Base-by-base conservation (phyloP, 768 basidiomycete species). In the Boletus pseudopeckii region DNA sequence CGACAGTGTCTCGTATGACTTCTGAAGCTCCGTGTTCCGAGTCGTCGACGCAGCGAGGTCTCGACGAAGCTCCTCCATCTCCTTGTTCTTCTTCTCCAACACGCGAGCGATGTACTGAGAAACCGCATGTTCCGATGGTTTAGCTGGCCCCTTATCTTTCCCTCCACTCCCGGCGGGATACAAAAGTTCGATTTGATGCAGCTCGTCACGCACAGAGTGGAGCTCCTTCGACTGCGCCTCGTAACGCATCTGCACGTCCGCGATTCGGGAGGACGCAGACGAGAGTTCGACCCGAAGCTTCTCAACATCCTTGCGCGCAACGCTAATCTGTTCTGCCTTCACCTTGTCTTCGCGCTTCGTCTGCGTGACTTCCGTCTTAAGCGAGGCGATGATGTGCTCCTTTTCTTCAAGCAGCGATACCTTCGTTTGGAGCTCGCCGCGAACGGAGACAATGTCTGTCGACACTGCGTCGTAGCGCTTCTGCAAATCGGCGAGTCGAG, bases 21-120 rank as follows among this genome's bases (percentile, higher is more conserved):
- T 53, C 39, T 54, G 48, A 34, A 58, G 45, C 37, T 48, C 48
- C 2, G 26, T 24, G 8, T 53, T 47, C 41, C 45, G 52, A 41
- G 56, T 33, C 14, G 48, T 54, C 13, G 45, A 28, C 2, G 2
- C 11, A 1, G 14, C 28, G 18, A 59, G 38, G 24, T 44, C 41
- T 11, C 6, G 33, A 33, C 52, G 45, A 48, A 58, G 56, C 18
- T 38, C 38, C 14, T 32, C 37, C 22, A 57, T 41, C 18, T 40
- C 4, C n/a, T 45, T 32, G 13, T 51, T 33, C 45, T 50, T 56
- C 30, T 50, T 22, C 24, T 46, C 18, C 45, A 51, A 11, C 2
- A 36, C 49, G 13, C 1, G 3, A 17, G 33, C 22, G 11, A 57
- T 47, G 2, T 34, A 24, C 17, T 45, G 18, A 6, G 42, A n/a